phyloP scores from a whole-genome alignment of 495 filamentous ascomycete species.

The Chaetomium cochliodes region DNA sequence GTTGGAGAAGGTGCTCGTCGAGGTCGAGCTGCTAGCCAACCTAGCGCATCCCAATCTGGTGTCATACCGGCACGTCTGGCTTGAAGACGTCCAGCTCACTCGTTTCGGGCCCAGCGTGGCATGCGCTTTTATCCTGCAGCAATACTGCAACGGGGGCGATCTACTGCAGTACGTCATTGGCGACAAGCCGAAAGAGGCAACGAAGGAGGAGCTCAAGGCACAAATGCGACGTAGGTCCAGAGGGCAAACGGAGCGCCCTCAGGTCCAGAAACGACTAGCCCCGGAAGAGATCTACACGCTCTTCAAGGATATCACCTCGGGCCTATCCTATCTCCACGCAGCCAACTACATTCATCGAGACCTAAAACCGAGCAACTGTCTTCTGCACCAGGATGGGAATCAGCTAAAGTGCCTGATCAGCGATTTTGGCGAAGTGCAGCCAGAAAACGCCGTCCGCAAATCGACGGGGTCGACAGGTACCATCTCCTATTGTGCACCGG shows the following conservation, averaged over 20 bases:
- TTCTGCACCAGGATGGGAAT: constrained; percentile 72
- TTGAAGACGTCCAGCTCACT: constrained; percentile 81
- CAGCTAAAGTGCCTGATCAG: constrained; percentile 81
- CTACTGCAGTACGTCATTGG: constrained; percentile 79
- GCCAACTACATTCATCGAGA: constrained; percentile 96
- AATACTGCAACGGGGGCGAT: constrained; percentile 96
- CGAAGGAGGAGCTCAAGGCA: constrained; percentile 82
- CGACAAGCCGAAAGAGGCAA: constrained; percentile 57
- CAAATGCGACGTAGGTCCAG: constrained; percentile 76
- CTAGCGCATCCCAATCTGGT: constrained; percentile 95
- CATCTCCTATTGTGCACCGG: constrained; percentile 95
- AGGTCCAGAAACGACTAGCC: constrained; percentile 60
- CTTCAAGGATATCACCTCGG: constrained; percentile 92
- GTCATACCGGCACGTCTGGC: constrained; percentile 94
- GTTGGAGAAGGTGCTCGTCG: constrained; percentile 87
- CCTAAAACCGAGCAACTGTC: constrained; percentile 92
- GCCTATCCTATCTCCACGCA: constrained; percentile 84
- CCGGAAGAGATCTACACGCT: constrained; percentile 96
- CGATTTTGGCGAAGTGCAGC: constrained; percentile 95
- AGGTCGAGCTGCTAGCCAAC: constrained; percentile 88
- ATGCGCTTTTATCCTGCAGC: constrained; percentile 94
- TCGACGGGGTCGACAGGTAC: constrained; percentile 94
- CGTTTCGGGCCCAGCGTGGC: constrained; percentile 87
- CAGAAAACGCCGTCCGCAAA: constrained; percentile 70
- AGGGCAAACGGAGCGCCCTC: constrained; percentile 47